These are phyloP conservation scores for Boletus mariae DNA, from an alignment of 1,284 basidiomycete species.

Conservation along the genomic window DNA sequence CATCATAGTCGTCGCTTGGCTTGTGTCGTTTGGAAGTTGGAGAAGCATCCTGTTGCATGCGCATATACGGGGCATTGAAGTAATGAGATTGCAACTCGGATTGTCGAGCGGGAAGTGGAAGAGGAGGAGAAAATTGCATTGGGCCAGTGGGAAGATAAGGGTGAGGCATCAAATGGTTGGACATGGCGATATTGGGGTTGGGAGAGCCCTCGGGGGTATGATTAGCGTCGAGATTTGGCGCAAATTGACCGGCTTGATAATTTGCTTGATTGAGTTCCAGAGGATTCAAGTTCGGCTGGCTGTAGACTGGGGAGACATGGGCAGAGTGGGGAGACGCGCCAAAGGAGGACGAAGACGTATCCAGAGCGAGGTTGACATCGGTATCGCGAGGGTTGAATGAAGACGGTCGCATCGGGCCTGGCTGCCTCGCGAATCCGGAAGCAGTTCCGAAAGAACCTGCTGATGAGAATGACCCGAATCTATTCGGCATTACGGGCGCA, in stretches of 20 bases:
- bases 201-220: constrained; percentile 15
- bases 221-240: constrained; percentile 4
- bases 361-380: constrained; percentile 9
- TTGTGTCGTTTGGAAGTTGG: constrained; percentile 21
- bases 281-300: constrained; percentile 6
- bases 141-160: constrained; percentile 23
- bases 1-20: constrained; percentile 19
- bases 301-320: constrained; percentile 21
- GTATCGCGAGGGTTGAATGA: constrained; percentile 8
- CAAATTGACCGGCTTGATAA: constrained; percentile 14
- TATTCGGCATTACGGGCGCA: constrained; percentile 1
- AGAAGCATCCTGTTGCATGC: constrained; percentile 1
- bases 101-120: constrained; percentile 27
- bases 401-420: constrained; percentile 9
- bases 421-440: constrained; percentile 11
- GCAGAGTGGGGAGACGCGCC: constrained; percentile 8
- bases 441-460: constrained; percentile 8
- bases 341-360: constrained; percentile 20
- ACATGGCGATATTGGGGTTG: constrained; percentile 1
- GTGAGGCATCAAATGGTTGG: constrained; percentile 10
- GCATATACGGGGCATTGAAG: constrained; percentile 12
- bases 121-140: constrained; percentile 32
- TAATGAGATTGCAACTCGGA: constrained; percentile 32
- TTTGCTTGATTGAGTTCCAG: constrained; percentile 11
- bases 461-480: constrained; percentile 16